These are phyloP conservation scores for Tephrocybe rancida DNA, from an alignment of 768 basidiomycete genomes.

Conservation along the genomic window DNA sequence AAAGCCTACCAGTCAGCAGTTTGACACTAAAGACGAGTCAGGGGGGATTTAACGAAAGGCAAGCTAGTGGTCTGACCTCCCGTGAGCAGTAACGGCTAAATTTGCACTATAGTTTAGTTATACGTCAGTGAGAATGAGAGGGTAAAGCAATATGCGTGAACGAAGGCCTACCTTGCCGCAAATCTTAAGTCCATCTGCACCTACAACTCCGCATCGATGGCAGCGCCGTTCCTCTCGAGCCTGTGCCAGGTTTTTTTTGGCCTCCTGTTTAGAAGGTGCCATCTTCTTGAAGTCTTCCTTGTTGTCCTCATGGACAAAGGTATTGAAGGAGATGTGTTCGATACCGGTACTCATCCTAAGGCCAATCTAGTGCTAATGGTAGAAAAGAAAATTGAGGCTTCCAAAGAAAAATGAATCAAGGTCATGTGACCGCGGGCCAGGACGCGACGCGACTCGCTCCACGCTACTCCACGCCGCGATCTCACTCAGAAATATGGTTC, in stretches of 20 bases:
- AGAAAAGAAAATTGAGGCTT: not conserved
- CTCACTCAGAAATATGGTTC: too few relatives aligned
- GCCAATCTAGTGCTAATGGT: not conserved
- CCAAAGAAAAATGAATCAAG: not conserved
- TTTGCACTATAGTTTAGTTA: slow-evolving; percentile 6
- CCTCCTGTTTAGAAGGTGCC: slow-evolving; percentile 3
- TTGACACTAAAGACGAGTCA: slow-evolving; percentile 8
- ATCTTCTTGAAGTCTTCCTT: slow-evolving; percentile 11
- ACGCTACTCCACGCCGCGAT: too few relatives aligned
- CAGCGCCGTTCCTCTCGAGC: slow-evolving; percentile 3
- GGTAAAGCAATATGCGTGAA: not conserved
- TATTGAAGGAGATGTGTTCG: not conserved
- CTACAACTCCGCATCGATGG: slow-evolving; percentile 3
- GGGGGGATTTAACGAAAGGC: not conserved
- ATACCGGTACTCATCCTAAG: not conserved
- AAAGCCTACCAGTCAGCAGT: slow-evolving; percentile 9
- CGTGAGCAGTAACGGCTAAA: slow-evolving; percentile 11
- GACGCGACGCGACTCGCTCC: too few relatives aligned
- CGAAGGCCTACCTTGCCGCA: slow-evolving; percentile 2
- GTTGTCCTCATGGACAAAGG: slow-evolving; percentile 10
- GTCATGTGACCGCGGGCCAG: not conserved
- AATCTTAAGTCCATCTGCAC: slow-evolving; percentile 4
- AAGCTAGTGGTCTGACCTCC: not conserved
- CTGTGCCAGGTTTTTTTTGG: slow-evolving; percentile 5
- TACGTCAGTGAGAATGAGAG: not conserved